Conservation (phyloP, 768 basidiomycete species). For the Boletus pseudo-olivaceus region DNA sequence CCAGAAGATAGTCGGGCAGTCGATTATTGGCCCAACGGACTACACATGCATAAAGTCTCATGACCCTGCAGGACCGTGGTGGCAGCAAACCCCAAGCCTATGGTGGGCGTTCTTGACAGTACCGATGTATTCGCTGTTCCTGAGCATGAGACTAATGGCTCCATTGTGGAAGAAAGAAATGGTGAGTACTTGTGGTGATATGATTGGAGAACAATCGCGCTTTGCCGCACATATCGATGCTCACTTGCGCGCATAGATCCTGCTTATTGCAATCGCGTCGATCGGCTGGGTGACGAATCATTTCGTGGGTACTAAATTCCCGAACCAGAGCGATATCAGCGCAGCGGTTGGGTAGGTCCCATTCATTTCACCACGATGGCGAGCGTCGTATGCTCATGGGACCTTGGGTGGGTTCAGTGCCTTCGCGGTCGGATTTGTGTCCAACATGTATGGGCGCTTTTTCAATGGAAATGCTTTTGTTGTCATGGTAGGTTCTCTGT, state of each 20-base stretch:
- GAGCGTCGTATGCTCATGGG: background rate
- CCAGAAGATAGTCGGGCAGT: constrained; percentile 46
- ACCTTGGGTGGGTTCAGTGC: constrained; percentile 39
- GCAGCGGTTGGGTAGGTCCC: constrained; percentile 63
- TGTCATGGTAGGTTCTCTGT: constrained; percentile 56
- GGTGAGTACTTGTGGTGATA: constrained; percentile 32
- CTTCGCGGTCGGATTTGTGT: constrained; percentile 75
- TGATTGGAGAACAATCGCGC: background rate
- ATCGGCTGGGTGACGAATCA: constrained; percentile 80
- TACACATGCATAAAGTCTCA: constrained; percentile 60
- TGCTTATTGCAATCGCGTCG: constrained; percentile 60
- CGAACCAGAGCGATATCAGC: constrained; percentile 69
- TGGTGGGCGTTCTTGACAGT: constrained; percentile 77
- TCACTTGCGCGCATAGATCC: constrained; percentile 24
- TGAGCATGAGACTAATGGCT: constrained; percentile 64
- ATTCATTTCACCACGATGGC: background rate
- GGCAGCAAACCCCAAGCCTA: constrained; percentile 62
- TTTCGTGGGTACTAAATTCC: constrained; percentile 54
- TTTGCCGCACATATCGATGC: background rate
- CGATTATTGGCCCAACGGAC: constrained; percentile 52
- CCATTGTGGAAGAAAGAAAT: constrained; percentile 56
- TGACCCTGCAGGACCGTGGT: constrained; percentile 62
- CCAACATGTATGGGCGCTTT: constrained; percentile 75
- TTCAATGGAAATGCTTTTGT: constrained; percentile 75
- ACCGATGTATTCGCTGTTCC: constrained; percentile 62